Conservation (phyloP, 2,329 filamentous ascomycete genomes). For the Drechslera avenae region DNA sequence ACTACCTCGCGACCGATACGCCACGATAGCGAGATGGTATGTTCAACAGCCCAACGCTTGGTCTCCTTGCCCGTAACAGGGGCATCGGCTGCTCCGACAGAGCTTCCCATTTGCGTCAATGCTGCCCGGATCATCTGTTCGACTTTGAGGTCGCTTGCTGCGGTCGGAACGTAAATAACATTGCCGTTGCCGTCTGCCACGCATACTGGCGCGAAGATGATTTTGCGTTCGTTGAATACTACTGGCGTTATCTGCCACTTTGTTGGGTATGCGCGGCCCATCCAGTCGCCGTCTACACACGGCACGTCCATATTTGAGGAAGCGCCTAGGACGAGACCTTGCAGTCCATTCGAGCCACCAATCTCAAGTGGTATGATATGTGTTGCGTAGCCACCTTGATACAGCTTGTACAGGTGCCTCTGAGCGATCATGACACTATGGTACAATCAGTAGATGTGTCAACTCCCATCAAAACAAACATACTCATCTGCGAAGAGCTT, state of each 20-base stretch:
- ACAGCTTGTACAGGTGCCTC: slow-evolving; percentile 41
- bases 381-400: slow-evolving; percentile 40
- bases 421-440: slow-evolving; percentile 47
- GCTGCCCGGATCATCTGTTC: slow-evolving; percentile 47
- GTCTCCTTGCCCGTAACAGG: slow-evolving; percentile 48
- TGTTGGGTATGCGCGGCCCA: slow-evolving; percentile 56
- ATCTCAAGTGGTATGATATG: slow-evolving; percentile 53
- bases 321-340: slow-evolving; percentile 47
- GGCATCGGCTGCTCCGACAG: slow-evolving; percentile 45
- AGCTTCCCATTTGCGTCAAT: slow-evolving; percentile 44
- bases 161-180: slow-evolving; percentile 46
- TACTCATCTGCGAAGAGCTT: slow-evolving; percentile 51
- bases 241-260: slow-evolving; percentile 53
- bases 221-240: slow-evolving; percentile 49
- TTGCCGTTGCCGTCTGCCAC: slow-evolving; percentile 53
- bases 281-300: slow-evolving; percentile 55
- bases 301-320: slow-evolving; percentile 50
- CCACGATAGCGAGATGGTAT: slow-evolving; percentile 48
- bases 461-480: slow-evolving; percentile 8
- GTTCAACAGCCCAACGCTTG: slow-evolving; percentile 46
- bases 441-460: neutral
- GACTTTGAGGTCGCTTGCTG: slow-evolving; percentile 46
- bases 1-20: slow-evolving; percentile 47
- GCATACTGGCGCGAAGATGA: slow-evolving; percentile 47
- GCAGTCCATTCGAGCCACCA: slow-evolving; percentile 54